phyloP scores from a whole-genome alignment of 257 asterid genomes.

The Perilla frutescens region DNA sequence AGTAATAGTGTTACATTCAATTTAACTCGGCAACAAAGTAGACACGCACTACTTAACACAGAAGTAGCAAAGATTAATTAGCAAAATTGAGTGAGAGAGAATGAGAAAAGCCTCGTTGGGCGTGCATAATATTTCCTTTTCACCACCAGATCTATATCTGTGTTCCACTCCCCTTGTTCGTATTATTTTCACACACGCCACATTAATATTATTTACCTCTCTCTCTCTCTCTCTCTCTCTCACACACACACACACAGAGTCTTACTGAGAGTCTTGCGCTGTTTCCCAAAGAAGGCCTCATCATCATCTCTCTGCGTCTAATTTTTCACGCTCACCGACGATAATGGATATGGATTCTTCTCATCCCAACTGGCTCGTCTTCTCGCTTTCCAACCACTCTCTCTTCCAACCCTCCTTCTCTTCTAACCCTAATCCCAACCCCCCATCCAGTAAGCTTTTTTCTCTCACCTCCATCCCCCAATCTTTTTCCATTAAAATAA shows the following conservation, averaged over 20 bases:
- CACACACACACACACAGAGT: neutral
- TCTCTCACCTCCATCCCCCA: conserved; percentile 16
- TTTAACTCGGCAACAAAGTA: too few relatives aligned
- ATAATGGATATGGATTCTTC: conserved; percentile 63
- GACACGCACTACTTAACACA: too few relatives aligned
- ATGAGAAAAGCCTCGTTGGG: too few relatives aligned
- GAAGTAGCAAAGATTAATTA: too few relatives aligned
- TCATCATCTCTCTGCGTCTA: conserved; percentile 20
- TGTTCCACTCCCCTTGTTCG: conserved; percentile 6
- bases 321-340: conserved; percentile 49
- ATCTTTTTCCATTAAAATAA: neutral
- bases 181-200: neutral
- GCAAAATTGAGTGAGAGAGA: too few relatives aligned
- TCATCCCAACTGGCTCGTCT: conserved; percentile 75
- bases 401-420: conserved; percentile 58
- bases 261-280: conserved; percentile 41
- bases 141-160: conserved; percentile 42
- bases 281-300: conserved; percentile 54
- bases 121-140: conserved; percentile 22
- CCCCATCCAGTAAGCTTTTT: conserved; percentile 29
- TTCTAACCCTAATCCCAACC: neutral
- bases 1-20: too few relatives aligned
- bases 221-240: conserved; percentile 28
- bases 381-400: conserved; percentile 80
- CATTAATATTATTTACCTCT: neutral